Evolutionary conservation across 192 early-diverging fungal species (phyloP), one percentile per base, ranked within the genome.

Genomic region (Mortierella antarctica): DNA sequence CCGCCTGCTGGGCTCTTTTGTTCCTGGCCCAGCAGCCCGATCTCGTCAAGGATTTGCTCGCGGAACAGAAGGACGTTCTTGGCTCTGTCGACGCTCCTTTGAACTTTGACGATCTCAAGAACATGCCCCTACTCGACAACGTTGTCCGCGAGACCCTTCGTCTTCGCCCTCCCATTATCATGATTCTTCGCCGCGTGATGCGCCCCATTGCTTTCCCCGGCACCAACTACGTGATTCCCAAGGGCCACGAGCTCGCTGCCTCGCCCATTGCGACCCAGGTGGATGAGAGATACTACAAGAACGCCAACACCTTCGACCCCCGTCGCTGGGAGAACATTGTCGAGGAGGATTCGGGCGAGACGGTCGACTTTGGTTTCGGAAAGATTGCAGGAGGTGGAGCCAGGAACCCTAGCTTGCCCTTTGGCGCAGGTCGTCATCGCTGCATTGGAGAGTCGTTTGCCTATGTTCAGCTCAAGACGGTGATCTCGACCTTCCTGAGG

Each of bases 381-480:
- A 87, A 85, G 70, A 86, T 92, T 52, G 86, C 85, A 48, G 76
- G 85, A 39, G 74, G 83, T 57, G 74, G 75, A 14, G 96, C 97
- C 20, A 88, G 89, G 69, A 92, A 89, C 64, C 91, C 94, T 20
- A 97, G 92, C 80, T 88, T 99, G 73, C 98, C 98, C 44, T 99
- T 99, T 87, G 98, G 98, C 75, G 98, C 97, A 40, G 88, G 95
- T 51, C 94, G 98, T 66, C 98, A 99, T 89, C 90, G 98, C 64
- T 99, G 98, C 87, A 99, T 99, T 85, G 98, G 98, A 65, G 98
- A 99, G 83, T 86, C 90, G 57, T 99, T 99, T 86, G 96, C 95
- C 6, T 98, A 95, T 74, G 65, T 98, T 45, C 98, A 99, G 86
- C 92, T 98, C 87, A 97, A 97, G 91, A 93, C 96, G 39, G 91